A percentile compares a stretch with the other conserved stretches of the same genome.
Conservation (phyloP, 495 filamentous ascomycete genomes). For the Bathelium albidoporum region DNA sequence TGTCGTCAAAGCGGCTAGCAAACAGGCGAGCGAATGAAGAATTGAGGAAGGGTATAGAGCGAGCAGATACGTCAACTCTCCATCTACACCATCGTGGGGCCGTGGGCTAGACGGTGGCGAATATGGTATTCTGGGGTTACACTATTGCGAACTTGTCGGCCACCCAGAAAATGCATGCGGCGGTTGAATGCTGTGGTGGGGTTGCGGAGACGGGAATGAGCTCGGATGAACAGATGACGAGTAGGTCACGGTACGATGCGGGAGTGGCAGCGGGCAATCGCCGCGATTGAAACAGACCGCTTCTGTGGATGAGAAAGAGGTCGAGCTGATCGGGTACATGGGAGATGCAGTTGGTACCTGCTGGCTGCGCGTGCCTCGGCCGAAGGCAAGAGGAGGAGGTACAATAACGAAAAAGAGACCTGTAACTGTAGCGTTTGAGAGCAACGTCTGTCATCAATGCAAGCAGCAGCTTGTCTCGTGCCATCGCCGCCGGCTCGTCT, state of each 20-base stretch:
- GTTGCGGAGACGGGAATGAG: not conserved
- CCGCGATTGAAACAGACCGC: not conserved
- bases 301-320: not conserved
- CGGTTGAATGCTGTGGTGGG: not conserved
- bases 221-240: not conserved
- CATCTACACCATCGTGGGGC: not conserved
- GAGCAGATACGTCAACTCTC: not conserved
- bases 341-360: not conserved
- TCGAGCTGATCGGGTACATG: not conserved
- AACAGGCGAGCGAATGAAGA: not conserved
- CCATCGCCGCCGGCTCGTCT: not conserved
- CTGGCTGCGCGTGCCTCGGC: not conserved
- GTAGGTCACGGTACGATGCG: not conserved
- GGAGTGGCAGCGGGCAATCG: not conserved
- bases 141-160: not conserved
- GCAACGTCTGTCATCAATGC: not conserved
- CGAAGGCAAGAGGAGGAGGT: not conserved
- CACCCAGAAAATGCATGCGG: not conserved
- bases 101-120: not conserved
- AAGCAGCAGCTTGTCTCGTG: not conserved
- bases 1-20: constrained; percentile 1
- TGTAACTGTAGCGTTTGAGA: not conserved
- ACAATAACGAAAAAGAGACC: not conserved
- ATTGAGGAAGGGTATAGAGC: not conserved
- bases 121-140: not conserved